phyloP scores from a whole-genome alignment of 1,284 basidiomycete genomes.

The Melampsora occidentalis region DNA sequence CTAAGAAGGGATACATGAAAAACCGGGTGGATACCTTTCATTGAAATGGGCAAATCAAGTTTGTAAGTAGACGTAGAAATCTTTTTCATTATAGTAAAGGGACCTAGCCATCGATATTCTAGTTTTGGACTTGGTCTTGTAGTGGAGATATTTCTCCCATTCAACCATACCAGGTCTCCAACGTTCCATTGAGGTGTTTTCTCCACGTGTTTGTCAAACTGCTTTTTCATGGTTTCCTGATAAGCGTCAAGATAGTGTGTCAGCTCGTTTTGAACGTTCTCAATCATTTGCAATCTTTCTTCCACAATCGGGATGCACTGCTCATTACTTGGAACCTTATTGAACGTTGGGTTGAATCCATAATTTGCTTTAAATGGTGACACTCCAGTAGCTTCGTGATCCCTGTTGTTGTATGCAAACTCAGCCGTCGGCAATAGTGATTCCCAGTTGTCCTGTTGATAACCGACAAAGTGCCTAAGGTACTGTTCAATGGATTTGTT shows the following conservation, averaged over 20 bases:
- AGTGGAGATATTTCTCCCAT: not conserved
- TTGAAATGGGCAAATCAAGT: not conserved
- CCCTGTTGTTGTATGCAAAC: conserved; percentile 17
- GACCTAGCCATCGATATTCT: too few species aligned
- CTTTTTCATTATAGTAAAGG: too few species aligned
- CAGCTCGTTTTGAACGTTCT: not conserved
- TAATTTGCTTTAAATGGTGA: conserved; percentile 12
- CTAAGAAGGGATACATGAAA: conserved; percentile 4
- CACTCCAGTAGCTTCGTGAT: not conserved
- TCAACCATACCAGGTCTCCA: conserved; percentile 3
- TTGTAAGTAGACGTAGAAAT: too few species aligned
- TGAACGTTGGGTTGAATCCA: not conserved
- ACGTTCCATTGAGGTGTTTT: not conserved
- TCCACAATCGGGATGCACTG: not conserved
- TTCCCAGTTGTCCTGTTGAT: conserved; percentile 36
- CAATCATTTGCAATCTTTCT: not conserved
- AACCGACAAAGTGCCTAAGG: conserved; percentile 30
- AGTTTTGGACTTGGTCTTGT: too few species aligned
- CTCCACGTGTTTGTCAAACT: too few species aligned
- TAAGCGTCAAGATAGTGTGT: too few species aligned
- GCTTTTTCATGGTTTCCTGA: too few species aligned
- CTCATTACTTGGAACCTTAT: not conserved
- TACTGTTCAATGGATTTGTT: conserved; percentile 33
- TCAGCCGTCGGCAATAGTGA: conserved; percentile 24
- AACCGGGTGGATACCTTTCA: not conserved